Conservation (phyloP, 129 eudicot species). For the Deinandra increscens region DNA sequence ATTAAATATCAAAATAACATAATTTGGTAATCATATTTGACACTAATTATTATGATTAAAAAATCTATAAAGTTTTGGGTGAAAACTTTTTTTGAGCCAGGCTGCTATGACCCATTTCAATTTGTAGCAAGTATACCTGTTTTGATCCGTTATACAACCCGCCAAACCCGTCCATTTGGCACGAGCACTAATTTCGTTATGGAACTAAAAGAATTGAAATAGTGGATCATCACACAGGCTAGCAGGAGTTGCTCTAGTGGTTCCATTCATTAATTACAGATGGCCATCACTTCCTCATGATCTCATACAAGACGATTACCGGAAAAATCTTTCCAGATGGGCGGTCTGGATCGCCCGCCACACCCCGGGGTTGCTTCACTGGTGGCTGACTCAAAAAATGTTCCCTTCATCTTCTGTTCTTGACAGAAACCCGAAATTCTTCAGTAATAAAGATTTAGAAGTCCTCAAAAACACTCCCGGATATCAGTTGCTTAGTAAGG, state of each 20-base stretch:
- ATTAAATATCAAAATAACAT: background rate
- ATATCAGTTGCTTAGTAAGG: slow-evolving; percentile 85
- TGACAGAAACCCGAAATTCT: slow-evolving; percentile 76
- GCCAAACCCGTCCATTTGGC: background rate
- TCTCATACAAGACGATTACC: slow-evolving; percentile 69
- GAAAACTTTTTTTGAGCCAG: background rate
- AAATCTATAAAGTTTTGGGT: background rate
- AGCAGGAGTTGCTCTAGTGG: slow-evolving; percentile 84
- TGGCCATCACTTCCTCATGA: slow-evolving; percentile 83
- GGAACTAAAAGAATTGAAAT: slow-evolving; percentile 5
- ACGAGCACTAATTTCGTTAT: background rate
- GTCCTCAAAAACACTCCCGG: slow-evolving; percentile 90
- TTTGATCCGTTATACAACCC: background rate
- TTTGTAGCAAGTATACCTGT: background rate
- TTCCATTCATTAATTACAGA: slow-evolving; percentile 69
- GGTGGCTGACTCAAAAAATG: slow-evolving; percentile 92
- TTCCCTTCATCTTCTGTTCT: slow-evolving; percentile 81
- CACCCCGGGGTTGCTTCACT: slow-evolving; percentile 75
- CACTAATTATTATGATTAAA: background rate
- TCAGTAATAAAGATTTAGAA: slow-evolving; percentile 67
- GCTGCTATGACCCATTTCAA: background rate
- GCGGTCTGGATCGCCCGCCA: slow-evolving; percentile 46
- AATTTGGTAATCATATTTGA: background rate
- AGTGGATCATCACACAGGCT: slow-evolving; percentile 45
- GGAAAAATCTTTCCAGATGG: slow-evolving; percentile 59